phyloP scores from a whole-genome alignment of 179 eudicot genomes.

The Drosera spatulata region DNA sequence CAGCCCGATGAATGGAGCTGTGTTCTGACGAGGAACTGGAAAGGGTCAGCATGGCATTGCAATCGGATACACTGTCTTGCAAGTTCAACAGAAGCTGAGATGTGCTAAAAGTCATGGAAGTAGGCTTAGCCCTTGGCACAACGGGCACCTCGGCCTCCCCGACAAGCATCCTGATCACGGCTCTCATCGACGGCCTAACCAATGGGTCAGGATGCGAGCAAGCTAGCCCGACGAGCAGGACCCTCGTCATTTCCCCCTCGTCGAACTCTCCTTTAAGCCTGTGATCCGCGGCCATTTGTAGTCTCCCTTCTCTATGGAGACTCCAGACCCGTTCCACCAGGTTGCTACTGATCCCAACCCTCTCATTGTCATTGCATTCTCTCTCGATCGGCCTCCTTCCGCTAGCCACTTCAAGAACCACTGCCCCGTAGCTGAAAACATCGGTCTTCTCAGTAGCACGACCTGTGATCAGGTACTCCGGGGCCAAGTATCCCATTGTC shows the following conservation, averaged over 20 bases:
- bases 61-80: slow-evolving; percentile 69
- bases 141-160: slow-evolving; percentile 58
- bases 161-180: slow-evolving; percentile 54
- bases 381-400: slow-evolving; percentile 33
- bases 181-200: slow-evolving; percentile 53
- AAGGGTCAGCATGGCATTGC: slow-evolving; percentile 46
- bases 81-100: slow-evolving; percentile 43
- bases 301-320: slow-evolving; percentile 42
- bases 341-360: slow-evolving; percentile 9
- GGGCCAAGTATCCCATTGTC: slow-evolving; percentile 41
- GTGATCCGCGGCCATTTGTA: slow-evolving; percentile 35
- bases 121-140: slow-evolving; percentile 46
- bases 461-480: slow-evolving; percentile 30
- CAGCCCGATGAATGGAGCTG: slow-evolving; percentile 12
- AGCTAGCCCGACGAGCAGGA: slow-evolving; percentile 48
- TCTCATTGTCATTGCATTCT: slow-evolving; percentile 7
- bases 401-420: slow-evolving; percentile 31
- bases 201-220: slow-evolving; percentile 59
- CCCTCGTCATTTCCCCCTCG: slow-evolving; percentile 43
- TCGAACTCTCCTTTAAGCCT: slow-evolving; percentile 33
- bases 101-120: slow-evolving; percentile 42
- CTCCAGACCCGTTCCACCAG: slow-evolving; percentile 81
- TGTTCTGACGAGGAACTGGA: slow-evolving; percentile 43
- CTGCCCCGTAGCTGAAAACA: slow-evolving; percentile 35
- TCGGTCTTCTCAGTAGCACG: slow-evolving; percentile 36